These are phyloP conservation scores for Microbotryum intermedium DNA, from an alignment of 1,284 basidiomycete species.

Conservation along the genomic window DNA sequence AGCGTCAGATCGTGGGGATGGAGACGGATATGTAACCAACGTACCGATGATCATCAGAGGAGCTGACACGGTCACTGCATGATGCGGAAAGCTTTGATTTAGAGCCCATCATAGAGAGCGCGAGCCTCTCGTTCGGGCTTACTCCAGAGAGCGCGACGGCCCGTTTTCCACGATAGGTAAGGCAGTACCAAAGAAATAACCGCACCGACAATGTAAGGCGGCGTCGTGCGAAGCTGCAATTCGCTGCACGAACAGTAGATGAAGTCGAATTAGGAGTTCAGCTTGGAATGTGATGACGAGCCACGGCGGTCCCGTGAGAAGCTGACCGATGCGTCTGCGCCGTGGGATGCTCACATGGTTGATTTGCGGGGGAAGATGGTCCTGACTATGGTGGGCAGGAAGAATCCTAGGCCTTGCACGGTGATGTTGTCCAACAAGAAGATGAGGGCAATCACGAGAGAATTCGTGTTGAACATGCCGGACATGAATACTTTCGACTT, in stretches of 20 bases:
- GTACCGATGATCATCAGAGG: conserved; percentile 22
- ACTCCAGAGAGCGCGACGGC: too few relatives aligned
- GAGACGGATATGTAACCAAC: too few relatives aligned
- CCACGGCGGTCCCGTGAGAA: too few relatives aligned
- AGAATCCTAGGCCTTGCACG: conserved; percentile 37
- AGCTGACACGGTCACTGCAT: conserved; percentile 33
- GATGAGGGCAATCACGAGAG: conserved; percentile 33
- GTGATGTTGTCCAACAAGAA: conserved; percentile 42
- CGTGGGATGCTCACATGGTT: conserved; percentile 35
- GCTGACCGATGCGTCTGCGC: too few relatives aligned
- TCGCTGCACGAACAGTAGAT: too few relatives aligned
- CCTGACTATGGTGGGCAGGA: conserved; percentile 36
- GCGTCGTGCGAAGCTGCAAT: conserved; percentile 41
- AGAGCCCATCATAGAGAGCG: conserved; percentile 33
- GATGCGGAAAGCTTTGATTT: conserved; percentile 37
- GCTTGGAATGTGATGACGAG: too few relatives aligned
- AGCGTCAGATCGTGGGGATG: too few relatives aligned
- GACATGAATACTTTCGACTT: conserved; percentile 27
- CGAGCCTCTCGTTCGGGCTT: conserved; percentile 31
- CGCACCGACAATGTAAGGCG: conserved; percentile 36
- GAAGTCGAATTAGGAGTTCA: too few relatives aligned
- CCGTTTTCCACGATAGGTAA: conserved; percentile 36
- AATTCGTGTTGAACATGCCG: conserved; percentile 30
- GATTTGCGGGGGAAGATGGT: conserved; percentile 39
- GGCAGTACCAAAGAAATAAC: conserved; percentile 28